A percentile compares a stretch with the other conserved stretches of the same genome.
These are phyloP conservation scores for Russula sp. DNA, from an alignment of 768 basidiomycete species.

Conservation along the genomic window DNA sequence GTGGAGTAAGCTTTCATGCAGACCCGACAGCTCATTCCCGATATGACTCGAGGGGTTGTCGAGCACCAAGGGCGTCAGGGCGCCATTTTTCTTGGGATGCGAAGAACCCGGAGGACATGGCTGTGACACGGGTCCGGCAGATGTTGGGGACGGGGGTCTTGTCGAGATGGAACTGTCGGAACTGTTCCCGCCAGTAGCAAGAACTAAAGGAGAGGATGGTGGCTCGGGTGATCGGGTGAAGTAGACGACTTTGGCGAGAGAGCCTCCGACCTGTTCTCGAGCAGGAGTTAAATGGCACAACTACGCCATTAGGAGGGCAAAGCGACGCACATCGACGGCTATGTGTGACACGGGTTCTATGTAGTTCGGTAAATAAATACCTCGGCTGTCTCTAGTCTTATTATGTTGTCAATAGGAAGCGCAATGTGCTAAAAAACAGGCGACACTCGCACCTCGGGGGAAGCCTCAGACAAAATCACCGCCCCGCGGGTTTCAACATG, in stretches of 20 bases:
- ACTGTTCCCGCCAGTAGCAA: slow-evolving; percentile 57
- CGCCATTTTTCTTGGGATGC: slow-evolving; percentile 54
- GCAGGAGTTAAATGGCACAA: slow-evolving; percentile 22
- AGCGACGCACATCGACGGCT: slow-evolving; percentile 83
- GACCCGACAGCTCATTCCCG: slow-evolving; percentile 38
- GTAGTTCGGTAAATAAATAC: slow-evolving; percentile 96
- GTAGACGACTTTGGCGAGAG: slow-evolving; percentile 96
- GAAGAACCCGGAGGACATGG: slow-evolving; percentile 37
- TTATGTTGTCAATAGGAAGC: slow-evolving; percentile 23
- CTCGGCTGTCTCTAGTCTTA: slow-evolving; percentile 89
- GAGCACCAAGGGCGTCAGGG: slow-evolving; percentile 79
- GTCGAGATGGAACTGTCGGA: slow-evolving; percentile 45
- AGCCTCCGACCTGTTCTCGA: slow-evolving; percentile 82
- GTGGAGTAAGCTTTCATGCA: slow-evolving; percentile 49
- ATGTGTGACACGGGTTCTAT: slow-evolving; percentile 98
- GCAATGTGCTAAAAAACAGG: slow-evolving; percentile 14
- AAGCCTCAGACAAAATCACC: slow-evolving; percentile 89
- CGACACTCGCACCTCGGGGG: slow-evolving; percentile 69
- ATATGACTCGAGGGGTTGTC: slow-evolving; percentile 36
- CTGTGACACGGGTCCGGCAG: slow-evolving; percentile 34
- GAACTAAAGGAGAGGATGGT: slow-evolving; percentile 70
- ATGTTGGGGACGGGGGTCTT: slow-evolving; percentile 39
- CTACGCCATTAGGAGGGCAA: slow-evolving; percentile 20
- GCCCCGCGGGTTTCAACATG: slow-evolving; percentile 95
- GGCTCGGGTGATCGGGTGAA: slow-evolving; percentile 92